Percentiles rank a stretch among this genome's conserved stretches.
phyloP scores from a whole-genome alignment of 1,284 basidiomycete genomes.

The Ustilago hordei region DNA sequence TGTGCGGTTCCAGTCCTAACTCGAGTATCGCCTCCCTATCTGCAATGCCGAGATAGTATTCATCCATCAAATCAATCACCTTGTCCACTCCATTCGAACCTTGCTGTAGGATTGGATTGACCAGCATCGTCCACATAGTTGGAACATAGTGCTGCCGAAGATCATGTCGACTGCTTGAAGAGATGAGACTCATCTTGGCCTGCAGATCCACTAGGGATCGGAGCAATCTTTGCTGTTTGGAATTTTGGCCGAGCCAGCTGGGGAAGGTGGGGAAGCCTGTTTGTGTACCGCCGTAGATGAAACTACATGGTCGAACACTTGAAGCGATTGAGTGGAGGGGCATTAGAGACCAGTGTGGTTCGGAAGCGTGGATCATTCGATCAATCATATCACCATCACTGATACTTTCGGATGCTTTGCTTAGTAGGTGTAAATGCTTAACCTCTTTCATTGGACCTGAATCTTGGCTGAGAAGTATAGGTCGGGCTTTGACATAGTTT shows the following conservation, averaged over 20 bases:
- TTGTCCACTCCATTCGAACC: slow-evolving; percentile 77
- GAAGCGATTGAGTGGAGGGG: slow-evolving; percentile 92
- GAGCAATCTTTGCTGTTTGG: slow-evolving; percentile 84
- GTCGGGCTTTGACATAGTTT: slow-evolving; percentile 76
- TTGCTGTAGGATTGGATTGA: slow-evolving; percentile 78
- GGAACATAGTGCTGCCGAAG: slow-evolving; percentile 92
- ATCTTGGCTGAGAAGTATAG: slow-evolving; percentile 71
- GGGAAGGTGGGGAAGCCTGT: slow-evolving; percentile 61
- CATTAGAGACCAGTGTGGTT: slow-evolving; percentile 96
- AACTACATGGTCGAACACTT: slow-evolving; percentile 75
- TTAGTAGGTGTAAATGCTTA: slow-evolving; percentile 78
- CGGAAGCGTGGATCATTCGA: slow-evolving; percentile 82
- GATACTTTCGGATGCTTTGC: slow-evolving; percentile 85
- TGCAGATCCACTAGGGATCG: slow-evolving; percentile 90
- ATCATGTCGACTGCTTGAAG: slow-evolving; percentile 87
- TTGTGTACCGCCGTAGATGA: slow-evolving; percentile 55
- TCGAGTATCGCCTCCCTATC: slow-evolving; percentile 97
- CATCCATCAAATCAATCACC: slow-evolving; percentile 89
- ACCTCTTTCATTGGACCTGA: slow-evolving; percentile 70
- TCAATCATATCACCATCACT: slow-evolving; percentile 97
- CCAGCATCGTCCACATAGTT: slow-evolving; percentile 81
- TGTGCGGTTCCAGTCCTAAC: slow-evolving; percentile 85
- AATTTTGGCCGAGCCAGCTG: slow-evolving; percentile 87
- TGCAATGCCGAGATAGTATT: slow-evolving; percentile 90
- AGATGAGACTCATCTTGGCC: slow-evolving; percentile 91